Evolutionary conservation across 1,139 yeast species (phyloP), one percentile per base, ranked within the genome.

Genomic region (Taphrina flavorubra): DNA sequence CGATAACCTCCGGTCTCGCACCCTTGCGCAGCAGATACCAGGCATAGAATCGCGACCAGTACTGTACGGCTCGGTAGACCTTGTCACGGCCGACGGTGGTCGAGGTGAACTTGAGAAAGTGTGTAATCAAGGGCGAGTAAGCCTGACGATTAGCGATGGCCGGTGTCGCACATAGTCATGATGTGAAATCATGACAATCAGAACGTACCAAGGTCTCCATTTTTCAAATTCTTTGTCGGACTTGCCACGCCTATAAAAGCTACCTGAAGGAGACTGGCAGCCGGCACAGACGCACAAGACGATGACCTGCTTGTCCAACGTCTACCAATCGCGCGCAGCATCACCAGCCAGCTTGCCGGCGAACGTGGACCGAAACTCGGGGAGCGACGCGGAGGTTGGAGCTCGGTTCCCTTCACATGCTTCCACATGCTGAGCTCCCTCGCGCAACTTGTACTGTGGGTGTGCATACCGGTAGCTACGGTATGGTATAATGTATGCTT

Each of bases 31-130:
- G 82, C 59, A 86, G 83, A 76, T 87, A 85, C 78, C 80, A 88
- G 13, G 89, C 79, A 69, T 90, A 79, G 78, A 92, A 89, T 72
- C 96, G 82, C 18, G 91, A 84, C 75, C 90, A 82, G 79, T 92
- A 92, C 73, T 95, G 97, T 68, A 92, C 84, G 70, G 90, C 80
- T 75, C 98, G 86, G 76, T 89, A 83, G 37, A 87, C 78, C 81
- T 92, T 92, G 78, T 92, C 97, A 74, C 95, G 81, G 44, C 89
- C 89, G 65, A 78, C 81, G 16, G 89, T 82, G 62, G 85, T 80
- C 42, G 69, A 51, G 46, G 69, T 65, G 42, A 59, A 60, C 40
- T 57, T 56, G 37, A 65, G 61, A 37, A 65, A 51, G 49, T 65
- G 69, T 16, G 65, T 53, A 58, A 65, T 61, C 31, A 65, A 42